Percentiles rank a stretch among this genome's conserved stretches.
phyloP scores from a whole-genome alignment of 2,329 filamentous ascomycete species.

The Teratosphaeria gauchensis region DNA sequence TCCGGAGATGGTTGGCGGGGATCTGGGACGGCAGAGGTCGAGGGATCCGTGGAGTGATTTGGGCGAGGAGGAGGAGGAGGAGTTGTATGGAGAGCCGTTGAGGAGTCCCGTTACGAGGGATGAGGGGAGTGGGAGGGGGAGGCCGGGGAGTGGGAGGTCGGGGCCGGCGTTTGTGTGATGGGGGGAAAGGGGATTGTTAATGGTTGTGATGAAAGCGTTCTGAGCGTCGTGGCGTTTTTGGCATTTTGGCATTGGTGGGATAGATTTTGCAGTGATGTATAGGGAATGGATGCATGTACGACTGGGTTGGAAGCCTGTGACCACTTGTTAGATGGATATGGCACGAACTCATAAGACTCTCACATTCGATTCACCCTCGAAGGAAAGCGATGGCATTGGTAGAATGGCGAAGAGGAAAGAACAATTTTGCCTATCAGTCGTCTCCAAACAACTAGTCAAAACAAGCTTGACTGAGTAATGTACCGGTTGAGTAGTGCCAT shows the following conservation, averaged over 20 bases:
- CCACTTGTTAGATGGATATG: too few species aligned
- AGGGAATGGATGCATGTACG: not conserved
- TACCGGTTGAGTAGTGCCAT: too few species aligned
- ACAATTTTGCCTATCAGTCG: too few species aligned
- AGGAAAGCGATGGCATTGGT: too few species aligned
- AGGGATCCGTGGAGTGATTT: slow-evolving; percentile 13
- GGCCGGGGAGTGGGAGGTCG: slow-evolving; percentile 4
- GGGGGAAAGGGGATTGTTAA: not conserved
- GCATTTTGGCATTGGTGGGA: not conserved
- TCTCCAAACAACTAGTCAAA: too few species aligned
- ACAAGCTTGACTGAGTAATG: too few species aligned
- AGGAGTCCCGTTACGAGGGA: slow-evolving; percentile 10
- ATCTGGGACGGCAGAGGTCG: slow-evolving; percentile 13
- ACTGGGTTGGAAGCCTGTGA: not conserved
- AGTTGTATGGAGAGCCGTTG: slow-evolving; percentile 14
- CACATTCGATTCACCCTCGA: too few species aligned
- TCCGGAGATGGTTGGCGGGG: slow-evolving; percentile 17
- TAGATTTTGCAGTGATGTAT: not conserved
- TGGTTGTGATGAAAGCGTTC: not conserved
- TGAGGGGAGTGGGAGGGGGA: slow-evolving; percentile 1
- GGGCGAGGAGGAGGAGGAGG: slow-evolving; percentile 7
- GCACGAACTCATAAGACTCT: too few species aligned
- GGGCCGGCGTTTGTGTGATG: slow-evolving; percentile 9
- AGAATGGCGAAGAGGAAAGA: too few species aligned
- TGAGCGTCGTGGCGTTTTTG: not conserved